These are phyloP conservation scores for Chenopodium formosanum DNA, from an alignment of 148 eudicot genomes.

Conservation along the genomic window DNA sequence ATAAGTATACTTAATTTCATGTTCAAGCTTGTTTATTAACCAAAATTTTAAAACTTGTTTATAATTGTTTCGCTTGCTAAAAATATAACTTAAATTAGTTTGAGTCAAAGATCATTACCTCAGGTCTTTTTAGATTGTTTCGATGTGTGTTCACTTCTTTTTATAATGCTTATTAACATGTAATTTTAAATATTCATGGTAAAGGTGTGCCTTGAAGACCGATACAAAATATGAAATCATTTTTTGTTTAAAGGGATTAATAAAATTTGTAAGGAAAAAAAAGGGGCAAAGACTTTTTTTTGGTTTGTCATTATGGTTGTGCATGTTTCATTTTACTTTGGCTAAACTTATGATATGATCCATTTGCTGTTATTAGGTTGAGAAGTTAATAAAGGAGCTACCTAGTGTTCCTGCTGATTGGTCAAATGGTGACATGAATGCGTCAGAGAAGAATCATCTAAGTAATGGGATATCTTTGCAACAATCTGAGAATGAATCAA, in stretches of 20 bases:
- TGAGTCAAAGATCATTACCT: too few relatives aligned
- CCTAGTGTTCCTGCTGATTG: constrained; percentile 90
- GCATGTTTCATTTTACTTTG: not conserved
- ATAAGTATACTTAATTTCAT: too few relatives aligned
- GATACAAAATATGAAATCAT: too few relatives aligned
- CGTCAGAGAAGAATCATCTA: constrained; percentile 48
- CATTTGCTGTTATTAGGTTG: constrained; percentile 53
- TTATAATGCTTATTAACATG: too few relatives aligned
- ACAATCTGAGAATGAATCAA: constrained; percentile 71
- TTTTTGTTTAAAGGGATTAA: not conserved
- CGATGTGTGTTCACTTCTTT: not conserved
- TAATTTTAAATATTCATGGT: not conserved
- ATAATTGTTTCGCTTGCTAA: too few relatives aligned
- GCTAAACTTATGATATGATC: not conserved
- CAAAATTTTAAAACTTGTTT: too few relatives aligned
- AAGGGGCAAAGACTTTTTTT: not conserved
- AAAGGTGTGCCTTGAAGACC: not conserved
- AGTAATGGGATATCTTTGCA: constrained; percentile 64
- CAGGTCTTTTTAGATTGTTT: not conserved
- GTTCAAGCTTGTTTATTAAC: too few relatives aligned
- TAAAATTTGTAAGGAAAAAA: too few relatives aligned
- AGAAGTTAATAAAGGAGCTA: constrained; percentile 87
- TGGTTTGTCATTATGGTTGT: not conserved
- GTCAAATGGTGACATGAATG: constrained; percentile 54
- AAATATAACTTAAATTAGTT: too few relatives aligned